These are phyloP conservation scores for Scheffersomyces parashehatae DNA, from an alignment of 1,139 yeast species.

Conservation along the genomic window DNA sequence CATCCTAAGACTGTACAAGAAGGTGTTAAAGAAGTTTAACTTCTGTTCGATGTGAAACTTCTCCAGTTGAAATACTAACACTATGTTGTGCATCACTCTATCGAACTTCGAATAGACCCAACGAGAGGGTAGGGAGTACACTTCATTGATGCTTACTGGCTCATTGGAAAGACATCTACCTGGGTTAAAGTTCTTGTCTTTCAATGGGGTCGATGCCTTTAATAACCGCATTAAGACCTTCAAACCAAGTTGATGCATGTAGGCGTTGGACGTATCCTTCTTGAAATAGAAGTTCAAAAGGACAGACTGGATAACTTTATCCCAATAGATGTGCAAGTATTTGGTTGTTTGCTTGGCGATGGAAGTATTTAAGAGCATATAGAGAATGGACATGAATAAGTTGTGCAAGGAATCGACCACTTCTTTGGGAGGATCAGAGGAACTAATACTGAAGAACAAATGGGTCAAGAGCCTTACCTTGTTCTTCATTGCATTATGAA, in stretches of 20 bases:
- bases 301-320: constrained; percentile 34
- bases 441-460: constrained; percentile 25
- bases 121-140: constrained; percentile 31
- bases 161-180: constrained; percentile 38
- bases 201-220: constrained; percentile 18
- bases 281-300: constrained; percentile 35
- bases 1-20: constrained; percentile 27
- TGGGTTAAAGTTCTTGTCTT: constrained; percentile 25
- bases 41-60: constrained; percentile 26
- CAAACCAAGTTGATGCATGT: constrained; percentile 29
- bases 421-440: constrained; percentile 23
- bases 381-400: constrained; percentile 32
- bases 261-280: constrained; percentile 20
- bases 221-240: constrained; percentile 24
- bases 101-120: constrained; percentile 39
- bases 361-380: constrained; percentile 29
- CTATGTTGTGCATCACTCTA: constrained; percentile 28
- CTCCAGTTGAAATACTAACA: constrained; percentile 25
- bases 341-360: constrained; percentile 20
- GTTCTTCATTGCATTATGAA: constrained; percentile 22
- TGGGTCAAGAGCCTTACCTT: constrained; percentile 32
- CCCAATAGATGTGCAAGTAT: constrained; percentile 40
- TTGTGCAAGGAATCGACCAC: constrained; percentile 32
- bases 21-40: constrained; percentile 23
- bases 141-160: constrained; percentile 27